Evolutionary conservation across 345 rosid genomes (phyloP).

Genomic region (Alliaria petiolata): DNA sequence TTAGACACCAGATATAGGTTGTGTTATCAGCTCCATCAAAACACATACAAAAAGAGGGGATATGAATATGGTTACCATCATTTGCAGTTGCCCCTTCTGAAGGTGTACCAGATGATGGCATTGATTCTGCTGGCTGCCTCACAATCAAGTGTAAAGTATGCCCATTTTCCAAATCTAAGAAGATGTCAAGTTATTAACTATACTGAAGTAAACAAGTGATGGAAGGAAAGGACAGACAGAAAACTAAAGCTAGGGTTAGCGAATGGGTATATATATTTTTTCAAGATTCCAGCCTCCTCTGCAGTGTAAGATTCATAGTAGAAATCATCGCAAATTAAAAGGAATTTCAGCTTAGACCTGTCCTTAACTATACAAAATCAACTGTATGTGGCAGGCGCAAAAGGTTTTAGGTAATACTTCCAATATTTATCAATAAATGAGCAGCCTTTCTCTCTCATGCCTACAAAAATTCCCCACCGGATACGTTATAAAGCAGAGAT

Average conservation of each 20-base stretch:
- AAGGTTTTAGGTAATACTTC: not conserved
- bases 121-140: constrained; percentile 68
- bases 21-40: not conserved
- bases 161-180: constrained; percentile 85
- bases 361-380: not conserved
- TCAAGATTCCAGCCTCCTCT: not conserved
- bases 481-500: no score
- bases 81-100: constrained; percentile 47
- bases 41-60: not conserved
- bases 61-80: constrained; percentile 37
- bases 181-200: constrained; percentile 39
- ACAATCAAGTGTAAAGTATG: constrained; percentile 87
- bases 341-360: not conserved
- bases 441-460: not conserved
- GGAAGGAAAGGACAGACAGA: not conserved
- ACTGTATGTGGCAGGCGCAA: not conserved
- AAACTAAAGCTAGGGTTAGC: not conserved
- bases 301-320: not conserved
- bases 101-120: constrained; percentile 49
- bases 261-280: not conserved
- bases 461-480: not conserved
- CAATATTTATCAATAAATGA: not conserved
- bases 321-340: not conserved
- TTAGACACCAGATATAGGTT: not conserved
- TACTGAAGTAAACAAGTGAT: not conserved